Evolutionary conservation across 2,329 filamentous ascomycete genomes (phyloP), one percentile per base, ranked within the genome.

Genomic region (Pochonia chlamydosporia): DNA sequence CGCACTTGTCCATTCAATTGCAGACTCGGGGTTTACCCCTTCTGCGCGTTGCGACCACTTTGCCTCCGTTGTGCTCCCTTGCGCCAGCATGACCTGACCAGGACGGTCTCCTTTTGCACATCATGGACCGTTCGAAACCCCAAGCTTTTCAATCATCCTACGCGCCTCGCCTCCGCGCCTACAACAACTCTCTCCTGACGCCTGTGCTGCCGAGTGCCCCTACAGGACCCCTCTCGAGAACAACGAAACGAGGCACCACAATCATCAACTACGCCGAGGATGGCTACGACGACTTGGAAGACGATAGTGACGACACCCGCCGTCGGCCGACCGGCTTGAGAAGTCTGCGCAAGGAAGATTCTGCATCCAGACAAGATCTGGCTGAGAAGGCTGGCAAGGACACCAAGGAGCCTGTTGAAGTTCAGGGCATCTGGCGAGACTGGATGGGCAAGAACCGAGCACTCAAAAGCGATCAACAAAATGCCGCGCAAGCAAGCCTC

Each of bases 201-300:
- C 91, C 92, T 30, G 83, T 93, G 52, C 79, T 92, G 52, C 87
- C 86, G 47, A 83, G 82, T 6, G 74, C 75, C 48, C 77, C 81
- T n/a, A 67, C 80, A 3, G 84, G 82, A 21, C 80, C 85, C 33
- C 72, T 79, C 50, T 78, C 88, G 58, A 82, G 92, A 63, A 95
- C 88, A n/a, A 97, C 93, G 8, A 97, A 99, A 73, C 86, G 93
- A 67, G 93, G 93, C 49, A 97, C 93, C 2, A 93, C 89, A 28
- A 88, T 92, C 53, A 93, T 97, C 69, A 99, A 96, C 71, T 99
- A 99, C 63, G 92, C 93, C 21, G 93, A 99, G 64, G 92, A 97
- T 64, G 91, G 91, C 40, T 95, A 85, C 61, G 92, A 96, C 55
- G 90, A 92, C 59, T 67, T 80, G 48, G 79, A 82, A 31, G 79